Conservation (phyloP, 73 alveolate species). For the Uronychia setigera region DNA sequence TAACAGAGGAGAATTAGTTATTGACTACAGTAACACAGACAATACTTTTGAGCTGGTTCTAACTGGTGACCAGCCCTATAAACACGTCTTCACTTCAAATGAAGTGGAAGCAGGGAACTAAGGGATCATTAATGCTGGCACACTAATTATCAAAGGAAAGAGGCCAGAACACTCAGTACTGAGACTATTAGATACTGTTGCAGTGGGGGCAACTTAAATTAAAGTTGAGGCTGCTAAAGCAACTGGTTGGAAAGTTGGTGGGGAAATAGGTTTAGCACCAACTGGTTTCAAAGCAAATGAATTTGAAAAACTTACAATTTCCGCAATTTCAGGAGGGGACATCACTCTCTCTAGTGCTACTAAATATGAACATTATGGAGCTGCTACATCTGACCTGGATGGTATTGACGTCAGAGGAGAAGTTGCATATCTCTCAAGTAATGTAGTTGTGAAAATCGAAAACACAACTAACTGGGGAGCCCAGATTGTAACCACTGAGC, state of each 20-base stretch:
- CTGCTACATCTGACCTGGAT: neutral
- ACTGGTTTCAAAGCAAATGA: conserved; percentile 17
- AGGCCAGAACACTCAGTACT: neutral
- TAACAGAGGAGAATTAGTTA: conserved; percentile 47
- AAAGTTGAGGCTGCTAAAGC: conserved; percentile 7
- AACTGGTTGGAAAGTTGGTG: conserved; percentile 42
- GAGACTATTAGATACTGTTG: neutral
- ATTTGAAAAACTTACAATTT: conserved; percentile 10
- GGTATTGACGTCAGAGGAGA: conserved; percentile 23
- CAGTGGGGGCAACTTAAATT: conserved; percentile 2
- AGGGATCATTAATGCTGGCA: conserved; percentile 50
- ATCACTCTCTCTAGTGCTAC: conserved; percentile 4
- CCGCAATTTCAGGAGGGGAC: conserved; percentile 5
- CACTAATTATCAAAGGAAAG: conserved; percentile 47
- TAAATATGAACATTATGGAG: conserved; percentile 9
- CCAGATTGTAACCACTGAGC: conserved; percentile 47
- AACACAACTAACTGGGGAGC: conserved; percentile 55
- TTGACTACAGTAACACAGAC: conserved; percentile 41
- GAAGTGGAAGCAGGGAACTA: conserved; percentile 63
- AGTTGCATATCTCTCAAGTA: conserved; percentile 39
- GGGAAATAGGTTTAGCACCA: conserved; percentile 27
- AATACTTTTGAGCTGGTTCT: conserved; percentile 33
- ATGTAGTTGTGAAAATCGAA: conserved; percentile 31
- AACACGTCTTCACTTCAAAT: neutral
- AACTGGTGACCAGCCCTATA: neutral